phyloP scores from a whole-genome alignment of 192 early-diverging fungal species.

The Umbelopsis ramanniana region DNA sequence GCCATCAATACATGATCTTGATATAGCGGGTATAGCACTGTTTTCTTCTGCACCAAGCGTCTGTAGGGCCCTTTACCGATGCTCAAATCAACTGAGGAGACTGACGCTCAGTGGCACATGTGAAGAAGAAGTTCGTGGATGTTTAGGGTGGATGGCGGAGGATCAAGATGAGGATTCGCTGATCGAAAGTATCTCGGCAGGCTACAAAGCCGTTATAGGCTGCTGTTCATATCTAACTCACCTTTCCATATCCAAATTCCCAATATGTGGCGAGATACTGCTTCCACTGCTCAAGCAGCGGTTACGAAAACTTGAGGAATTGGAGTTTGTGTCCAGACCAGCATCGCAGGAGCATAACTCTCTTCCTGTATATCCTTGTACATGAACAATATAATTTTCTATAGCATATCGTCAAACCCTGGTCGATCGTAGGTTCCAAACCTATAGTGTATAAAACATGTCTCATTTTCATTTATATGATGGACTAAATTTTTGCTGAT shows the following conservation, averaged over 20 bases:
- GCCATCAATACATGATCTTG: background rate
- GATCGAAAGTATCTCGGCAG: background rate
- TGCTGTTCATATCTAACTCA: background rate
- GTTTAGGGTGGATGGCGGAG: background rate
- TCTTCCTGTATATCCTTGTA: too few species aligned
- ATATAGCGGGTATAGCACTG: background rate
- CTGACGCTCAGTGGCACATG: background rate
- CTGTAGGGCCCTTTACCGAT: background rate
- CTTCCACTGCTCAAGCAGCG: background rate
- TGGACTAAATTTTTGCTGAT: too few species aligned
- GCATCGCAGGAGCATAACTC: background rate
- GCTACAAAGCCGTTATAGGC: background rate
- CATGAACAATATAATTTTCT: too few species aligned
- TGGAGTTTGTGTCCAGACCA: background rate
- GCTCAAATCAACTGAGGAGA: background rate
- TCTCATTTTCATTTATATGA: too few species aligned
- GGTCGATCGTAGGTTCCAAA: too few species aligned
- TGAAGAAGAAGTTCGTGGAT: background rate
- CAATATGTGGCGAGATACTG: background rate
- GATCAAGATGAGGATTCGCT: background rate
- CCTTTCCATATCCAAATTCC: constrained; percentile 5
- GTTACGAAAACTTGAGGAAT: background rate
- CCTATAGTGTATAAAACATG: too few species aligned
- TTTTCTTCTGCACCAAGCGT: background rate
- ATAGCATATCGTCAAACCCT: too few species aligned